Evolutionary conservation across 345 rosid genomes (phyloP).

Genomic region (Arabidopsis suecica): DNA sequence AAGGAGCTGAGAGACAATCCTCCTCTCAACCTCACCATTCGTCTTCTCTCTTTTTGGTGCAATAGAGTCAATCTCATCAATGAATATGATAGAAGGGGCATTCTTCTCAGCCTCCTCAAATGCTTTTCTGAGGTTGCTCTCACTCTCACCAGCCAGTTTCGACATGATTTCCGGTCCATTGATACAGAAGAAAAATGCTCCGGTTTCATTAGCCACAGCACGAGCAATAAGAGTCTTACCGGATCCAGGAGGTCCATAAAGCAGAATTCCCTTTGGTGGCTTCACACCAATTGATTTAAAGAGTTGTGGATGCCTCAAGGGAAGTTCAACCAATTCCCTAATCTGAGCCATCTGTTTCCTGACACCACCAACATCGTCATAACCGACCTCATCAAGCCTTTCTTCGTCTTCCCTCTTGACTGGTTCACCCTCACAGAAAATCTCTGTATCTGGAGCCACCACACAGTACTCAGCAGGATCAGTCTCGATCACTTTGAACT

Average conservation of each 20-base stretch:
- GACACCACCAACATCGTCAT: conserved; percentile 99
- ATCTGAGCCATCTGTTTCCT: conserved; percentile 99
- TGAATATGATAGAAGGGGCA: conserved; percentile 94
- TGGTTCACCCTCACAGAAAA: conserved; percentile 97
- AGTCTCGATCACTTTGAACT: conserved; percentile 87
- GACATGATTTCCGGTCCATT: conserved; percentile 99
- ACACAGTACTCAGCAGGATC: conserved; percentile 93
- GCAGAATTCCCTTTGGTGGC: conserved; percentile 94
- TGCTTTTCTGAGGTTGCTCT: conserved; percentile 95
- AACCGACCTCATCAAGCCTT: conserved; percentile 92
- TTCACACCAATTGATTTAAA: conserved; percentile 98
- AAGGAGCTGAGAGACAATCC: conserved; percentile 93
- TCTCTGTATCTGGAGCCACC: conserved; percentile 96
- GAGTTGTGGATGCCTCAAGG: conserved; percentile 91
- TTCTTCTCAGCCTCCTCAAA: conserved; percentile 98
- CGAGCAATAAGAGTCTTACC: conserved; percentile 95
- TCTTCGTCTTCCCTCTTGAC: conserved; percentile 92
- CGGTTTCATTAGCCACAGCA: conserved; percentile 96
- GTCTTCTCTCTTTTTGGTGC: conserved; percentile 98
- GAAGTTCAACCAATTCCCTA: conserved; percentile 92
- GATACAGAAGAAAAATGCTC: conserved; percentile 95
- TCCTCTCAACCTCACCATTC: conserved; percentile 95
- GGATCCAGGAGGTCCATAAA: conserved; percentile 88
- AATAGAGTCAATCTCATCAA: conserved; percentile 93
- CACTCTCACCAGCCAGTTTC: conserved; percentile 97